Conservation (phyloP, 2,329 filamentous ascomycete species). For the Penicillium palitans region DNA sequence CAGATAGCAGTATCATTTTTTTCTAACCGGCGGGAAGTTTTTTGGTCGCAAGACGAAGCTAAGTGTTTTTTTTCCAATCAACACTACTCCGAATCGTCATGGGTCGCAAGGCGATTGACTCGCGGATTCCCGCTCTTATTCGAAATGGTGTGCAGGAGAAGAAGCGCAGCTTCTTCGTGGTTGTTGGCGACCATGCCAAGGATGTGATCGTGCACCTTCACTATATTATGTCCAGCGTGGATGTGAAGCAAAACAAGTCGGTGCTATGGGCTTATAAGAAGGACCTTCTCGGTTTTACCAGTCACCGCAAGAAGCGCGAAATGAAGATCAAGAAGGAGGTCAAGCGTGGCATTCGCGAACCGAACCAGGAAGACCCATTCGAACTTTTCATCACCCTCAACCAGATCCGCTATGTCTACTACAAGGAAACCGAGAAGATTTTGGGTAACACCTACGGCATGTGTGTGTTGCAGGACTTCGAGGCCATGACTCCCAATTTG, state of each 20-base stretch:
- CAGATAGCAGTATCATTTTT: conserved; percentile 34
- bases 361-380: conserved; percentile 91
- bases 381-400: conserved; percentile 95
- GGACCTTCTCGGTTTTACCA: conserved; percentile 90
- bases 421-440: conserved; percentile 99
- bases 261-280: conserved; percentile 99
- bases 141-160: conserved; percentile 89
- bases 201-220: conserved; percentile 95
- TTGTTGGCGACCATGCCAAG: conserved; percentile 91
- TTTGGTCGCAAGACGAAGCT: conserved; percentile 9
- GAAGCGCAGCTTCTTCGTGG: conserved; percentile 96
- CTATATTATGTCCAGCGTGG: conserved; percentile 85
- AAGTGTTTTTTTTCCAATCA: conserved; percentile 8
- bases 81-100: conserved; percentile 26
- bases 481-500: conserved; percentile 95
- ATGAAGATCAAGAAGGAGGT: conserved; percentile 98
- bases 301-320: conserved; percentile 97
- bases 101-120: conserved; percentile 65
- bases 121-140: conserved; percentile 86
- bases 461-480: conserved; percentile 97
- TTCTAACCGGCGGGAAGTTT: conserved; percentile 18
- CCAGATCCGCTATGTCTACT: conserved; percentile 98
- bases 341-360: conserved; percentile 88
- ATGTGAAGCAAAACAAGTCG: conserved; percentile 93
- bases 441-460: conserved; percentile 97